These are phyloP conservation scores for Euphorbia lathyris DNA, from an alignment of 345 rosid species.

Conservation along the genomic window DNA sequence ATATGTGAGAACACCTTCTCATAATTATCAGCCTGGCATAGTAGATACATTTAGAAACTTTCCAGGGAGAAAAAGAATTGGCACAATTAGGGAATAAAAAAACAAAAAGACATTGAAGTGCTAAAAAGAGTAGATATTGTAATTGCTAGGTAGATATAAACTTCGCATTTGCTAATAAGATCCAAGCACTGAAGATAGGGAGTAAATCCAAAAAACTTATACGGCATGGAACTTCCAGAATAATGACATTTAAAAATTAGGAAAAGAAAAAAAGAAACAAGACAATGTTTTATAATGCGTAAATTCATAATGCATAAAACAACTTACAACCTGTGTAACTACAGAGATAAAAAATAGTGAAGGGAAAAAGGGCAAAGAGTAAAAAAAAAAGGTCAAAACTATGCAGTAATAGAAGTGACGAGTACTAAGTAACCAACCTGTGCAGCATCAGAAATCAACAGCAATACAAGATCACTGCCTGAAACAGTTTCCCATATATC, in stretches of 20 bases:
- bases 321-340: neutral
- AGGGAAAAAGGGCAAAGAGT: neutral
- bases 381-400: neutral
- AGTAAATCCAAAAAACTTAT: neutral
- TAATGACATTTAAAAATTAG: neutral
- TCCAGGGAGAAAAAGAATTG: neutral
- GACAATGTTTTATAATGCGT: too few species aligned
- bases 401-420: neutral
- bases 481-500: constrained; percentile 88
- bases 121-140: neutral
- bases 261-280: too few species aligned
- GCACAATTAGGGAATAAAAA: neutral
- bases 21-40: constrained; percentile 68
- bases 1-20: constrained; percentile 75
- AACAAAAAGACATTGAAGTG: neutral
- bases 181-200: neutral
- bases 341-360: neutral
- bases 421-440: constrained; percentile 43
- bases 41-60: neutral
- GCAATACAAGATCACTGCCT: constrained; percentile 81
- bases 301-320: too few species aligned
- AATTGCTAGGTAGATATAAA: neutral
- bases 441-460: constrained; percentile 91
- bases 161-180: neutral
- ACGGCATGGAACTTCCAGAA: neutral